These are phyloP conservation scores for Eurotiales sp. DNA, from an alignment of 2,329 filamentous ascomycete species.

Conservation along the genomic window DNA sequence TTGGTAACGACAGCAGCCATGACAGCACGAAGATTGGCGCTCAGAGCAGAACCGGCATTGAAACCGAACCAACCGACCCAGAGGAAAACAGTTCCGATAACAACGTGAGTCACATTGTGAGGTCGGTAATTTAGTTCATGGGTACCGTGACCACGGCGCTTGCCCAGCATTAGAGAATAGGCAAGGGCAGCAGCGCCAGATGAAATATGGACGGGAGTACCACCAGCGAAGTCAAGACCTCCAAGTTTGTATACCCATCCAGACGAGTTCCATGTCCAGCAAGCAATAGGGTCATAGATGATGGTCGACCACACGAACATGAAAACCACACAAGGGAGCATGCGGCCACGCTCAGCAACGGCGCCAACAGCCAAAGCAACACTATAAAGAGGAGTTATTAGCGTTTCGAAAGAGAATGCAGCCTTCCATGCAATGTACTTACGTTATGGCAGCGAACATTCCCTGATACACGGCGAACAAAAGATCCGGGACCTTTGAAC, in stretches of 20 bases:
- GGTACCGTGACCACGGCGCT: constrained; percentile 77
- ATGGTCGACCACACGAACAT: constrained; percentile 90
- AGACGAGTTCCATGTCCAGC: constrained; percentile 86
- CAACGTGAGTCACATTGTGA: constrained; percentile 89
- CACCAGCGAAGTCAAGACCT: constrained; percentile 82
- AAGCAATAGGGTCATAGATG: constrained; percentile 89
- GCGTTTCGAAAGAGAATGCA: no score
- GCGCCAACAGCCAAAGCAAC: constrained; percentile 82
- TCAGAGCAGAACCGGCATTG: constrained; percentile 79
- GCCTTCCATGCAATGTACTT: constrained; percentile 36
- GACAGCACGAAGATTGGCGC: constrained; percentile 77
- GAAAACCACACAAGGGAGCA: constrained; percentile 84
- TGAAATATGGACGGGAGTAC: constrained; percentile 84
- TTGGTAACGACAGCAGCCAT: constrained; percentile 88
- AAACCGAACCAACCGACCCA: constrained; percentile 97
- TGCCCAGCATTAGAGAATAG: constrained; percentile 88
- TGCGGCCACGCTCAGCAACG: constrained; percentile 79
- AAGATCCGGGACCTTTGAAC: constrained; percentile 70
- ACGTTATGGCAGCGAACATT: constrained; percentile 71
- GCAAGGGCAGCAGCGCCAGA: constrained; percentile 80
- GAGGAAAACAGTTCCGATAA: constrained; percentile 87
- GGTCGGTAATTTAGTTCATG: constrained; percentile 87
- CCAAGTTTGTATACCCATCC: constrained; percentile 80
- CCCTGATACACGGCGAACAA: constrained; percentile 72
- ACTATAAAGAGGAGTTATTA: constrained; percentile 37